Base-by-base conservation (phyloP, 2,329 filamentous ascomycete species). In the Alternaria hordeiaustralica region DNA sequence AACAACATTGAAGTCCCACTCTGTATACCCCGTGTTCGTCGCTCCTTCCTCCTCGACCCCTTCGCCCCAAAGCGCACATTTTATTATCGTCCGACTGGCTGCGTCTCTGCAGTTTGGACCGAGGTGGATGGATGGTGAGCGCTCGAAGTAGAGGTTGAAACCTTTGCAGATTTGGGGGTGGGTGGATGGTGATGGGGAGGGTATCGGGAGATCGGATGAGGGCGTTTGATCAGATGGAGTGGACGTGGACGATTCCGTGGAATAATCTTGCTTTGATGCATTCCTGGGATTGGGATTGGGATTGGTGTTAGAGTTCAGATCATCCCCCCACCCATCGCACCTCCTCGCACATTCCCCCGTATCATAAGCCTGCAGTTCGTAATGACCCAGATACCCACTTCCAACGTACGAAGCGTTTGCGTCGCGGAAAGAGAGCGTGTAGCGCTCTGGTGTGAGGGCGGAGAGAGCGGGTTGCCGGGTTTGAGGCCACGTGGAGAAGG, bases 111-210 rank as follows among this genome's bases (percentile, higher is more conserved):
- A 63, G 11, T 41, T 13, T 0, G 51, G 45, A 2, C 57, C 51
- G 6, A 63, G 61, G 13, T 50, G 20, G 12, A 60, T 44, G 4
- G 50, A 15, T 0, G 61, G 61, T 4, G 61, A 50, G 33, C 61
- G 61, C 33, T 63, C 61, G 23, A 55, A 63, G 13, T 63, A 63
- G 7, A 60, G 33, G 36, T 63, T 63, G 51, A 63, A 60, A n/a
- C 60, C 57, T 11, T 41, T 18, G 33, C 60, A 63, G 9, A 13
- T 5, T 12, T 43, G 60, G 13, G 9, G 12, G 20, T n/a, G 13
- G 36, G 6, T 3, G 11, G 13, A 2, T 4, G 20, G 7, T 15
- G 20, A 0, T 20, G 23, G 13, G 33, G 33, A n/a, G 12, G 26
- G 26, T 28, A 21, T 21, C 21, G 21, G 21, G 21, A 21, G 21